Conservation (phyloP, 2,329 filamentous ascomycete genomes). For the Monascus ruber region DNA sequence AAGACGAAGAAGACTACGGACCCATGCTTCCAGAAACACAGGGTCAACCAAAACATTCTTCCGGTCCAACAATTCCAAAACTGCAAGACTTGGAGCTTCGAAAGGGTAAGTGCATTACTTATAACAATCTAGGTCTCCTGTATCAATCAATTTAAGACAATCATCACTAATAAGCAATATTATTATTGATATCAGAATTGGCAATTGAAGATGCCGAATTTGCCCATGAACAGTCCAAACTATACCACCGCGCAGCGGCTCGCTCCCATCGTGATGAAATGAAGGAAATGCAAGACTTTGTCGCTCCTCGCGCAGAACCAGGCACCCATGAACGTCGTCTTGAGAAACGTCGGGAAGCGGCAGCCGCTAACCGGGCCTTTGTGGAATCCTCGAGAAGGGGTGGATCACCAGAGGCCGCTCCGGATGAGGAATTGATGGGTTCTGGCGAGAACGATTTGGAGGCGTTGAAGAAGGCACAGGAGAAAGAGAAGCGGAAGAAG, state of each 20-base stretch:
- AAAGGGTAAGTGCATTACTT: conserved; percentile 19
- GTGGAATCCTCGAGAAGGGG: conserved; percentile 41
- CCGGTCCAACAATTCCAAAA: conserved; percentile 55
- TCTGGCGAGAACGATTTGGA: conserved; percentile 49
- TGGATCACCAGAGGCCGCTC: conserved; percentile 55
- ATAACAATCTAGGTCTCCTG: neutral
- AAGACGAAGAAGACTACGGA: conserved; percentile 52
- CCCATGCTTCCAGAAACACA: conserved; percentile 37
- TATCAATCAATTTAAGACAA: neutral
- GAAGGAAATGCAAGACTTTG: conserved; percentile 49
- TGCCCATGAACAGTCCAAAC: conserved; percentile 15
- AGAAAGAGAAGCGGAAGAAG: conserved; percentile 59
- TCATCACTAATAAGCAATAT: neutral
- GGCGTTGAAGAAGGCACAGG: conserved; percentile 53
- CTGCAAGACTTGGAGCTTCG: conserved; percentile 60
- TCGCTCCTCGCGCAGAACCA: conserved; percentile 69
- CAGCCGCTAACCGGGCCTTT: conserved; percentile 64
- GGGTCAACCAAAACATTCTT: conserved; percentile 11
- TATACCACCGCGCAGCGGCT: conserved; percentile 39
- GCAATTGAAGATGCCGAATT: conserved; percentile 18
- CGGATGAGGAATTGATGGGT: conserved; percentile 65
- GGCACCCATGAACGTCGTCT: conserved; percentile 73
- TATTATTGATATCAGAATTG: conserved; percentile 12
- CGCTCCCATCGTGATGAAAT: conserved; percentile 32
- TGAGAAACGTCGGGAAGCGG: conserved; percentile 68